Base-by-base conservation (phyloP, 2,329 filamentous ascomycete species). In the Chrysoporthe cubensis region DNA sequence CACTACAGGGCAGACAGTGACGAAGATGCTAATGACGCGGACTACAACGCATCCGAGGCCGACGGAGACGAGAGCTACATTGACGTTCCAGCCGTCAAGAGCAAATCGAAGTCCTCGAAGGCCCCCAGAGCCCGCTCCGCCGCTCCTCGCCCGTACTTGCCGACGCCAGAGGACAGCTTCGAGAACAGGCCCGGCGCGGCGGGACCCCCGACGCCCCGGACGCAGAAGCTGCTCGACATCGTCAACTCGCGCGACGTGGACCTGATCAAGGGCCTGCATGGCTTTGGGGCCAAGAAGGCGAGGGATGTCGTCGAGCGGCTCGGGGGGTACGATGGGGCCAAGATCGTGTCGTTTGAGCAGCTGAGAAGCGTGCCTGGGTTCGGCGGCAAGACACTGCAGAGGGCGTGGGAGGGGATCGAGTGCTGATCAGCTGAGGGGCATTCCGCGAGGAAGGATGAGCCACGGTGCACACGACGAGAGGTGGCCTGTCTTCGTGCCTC, bases 241-340 rank as follows among this genome's bases (percentile, higher is more conserved):
- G 87, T 94, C 78, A 94, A 94, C 80, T 92, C 90, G 26, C 85
- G 89, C 61, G 89, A 94, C 69, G 78, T 90, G 21, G 80, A 80
- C 16, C 82, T 86, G 74, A 93, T 94, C 77, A 86, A 85, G 73
- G 80, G 86, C 3, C 82, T 94, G 1, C 88, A 88, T 50, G 91
- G 91, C 1, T 89, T 94, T 13, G 91, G 91, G 0, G 83, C 87
- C 1, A 93, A 93, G 80, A 91, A 90, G 76, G 91, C 91, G 0
- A 80, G 82, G 54, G 87, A 88, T 71, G 76, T 89, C 44, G 83
- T 89, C 5, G 84, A 87, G 62, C 84, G 84, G 70, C 75, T 89
- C n/a, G 83, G 84, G 57, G 73, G 82, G 26, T 78, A 80, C 68
- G 76, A 75, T 9, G 79, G 79, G 9, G 80, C 80, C 5, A 74